Base-by-base conservation (phyloP, 2,329 filamentous ascomycete genomes). In the Botrytis sinoallii region DNA sequence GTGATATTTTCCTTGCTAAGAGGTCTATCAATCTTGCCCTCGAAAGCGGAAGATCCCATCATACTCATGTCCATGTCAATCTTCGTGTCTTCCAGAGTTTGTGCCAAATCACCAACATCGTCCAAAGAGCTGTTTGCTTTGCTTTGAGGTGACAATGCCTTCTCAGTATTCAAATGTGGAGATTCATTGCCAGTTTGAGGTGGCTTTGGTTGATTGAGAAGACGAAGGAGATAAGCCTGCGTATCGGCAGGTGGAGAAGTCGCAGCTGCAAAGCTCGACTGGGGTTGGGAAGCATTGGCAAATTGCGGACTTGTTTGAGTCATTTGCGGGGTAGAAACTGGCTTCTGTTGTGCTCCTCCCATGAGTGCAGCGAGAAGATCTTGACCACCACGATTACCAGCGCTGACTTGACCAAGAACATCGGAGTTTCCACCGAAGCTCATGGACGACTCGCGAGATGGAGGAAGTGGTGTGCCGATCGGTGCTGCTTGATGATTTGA, bases 171-270 rank as follows among this genome's bases (percentile, higher is more conserved):
- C 20, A 78, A 42, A 52, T 75, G 76, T 46, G 77, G 69, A 20
- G 68, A 71, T 29, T 90, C 72, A 10, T 70, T 46, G 32, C 64
- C 88, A 66, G 84, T 85, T 81, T 91, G 89, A 74, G 86, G 85
- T 20, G 89, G 89, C 83, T 91, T 94, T 70, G 92, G 90, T 67
- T 92, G 91, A 80, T 94, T 96, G 76, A 99, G 88, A 74, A 98
- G 86, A 78, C 93, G 92, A 75, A 98, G 89, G 66, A 99, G 86
- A 80, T 96, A 93, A 76, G 95, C 91, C 82, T 97, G 93, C 7
- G 94, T 93, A 81, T 94, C 91, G 65, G 89, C 87, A 35, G 88
- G 84, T 71, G 89, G 88, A 61, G 88, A 85, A 48, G 84, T 84
- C 40, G 85, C 82, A 83, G 87, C 88, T 57, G 70, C 74, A 64